phyloP scores from a whole-genome alignment of 352 stramenopile species.

The Phytophthora capsici region DNA sequence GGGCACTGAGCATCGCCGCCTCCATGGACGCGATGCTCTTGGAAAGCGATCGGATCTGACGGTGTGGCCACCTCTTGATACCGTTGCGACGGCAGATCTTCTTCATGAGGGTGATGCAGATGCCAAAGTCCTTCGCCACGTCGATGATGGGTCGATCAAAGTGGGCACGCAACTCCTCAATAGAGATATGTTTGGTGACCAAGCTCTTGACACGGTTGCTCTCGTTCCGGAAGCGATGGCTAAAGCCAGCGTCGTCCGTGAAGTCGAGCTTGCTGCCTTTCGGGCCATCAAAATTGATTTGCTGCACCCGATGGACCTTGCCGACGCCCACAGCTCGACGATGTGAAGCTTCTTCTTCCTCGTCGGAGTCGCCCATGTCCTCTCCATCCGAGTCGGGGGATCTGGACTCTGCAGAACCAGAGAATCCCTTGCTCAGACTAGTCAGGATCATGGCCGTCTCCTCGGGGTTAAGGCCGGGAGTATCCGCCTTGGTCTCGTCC shows the following conservation, averaged over 20 bases:
- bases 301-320: constrained; percentile 64
- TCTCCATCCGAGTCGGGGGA: constrained; percentile 48
- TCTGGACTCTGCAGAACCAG: constrained; percentile 4
- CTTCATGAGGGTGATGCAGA: constrained; percentile 92
- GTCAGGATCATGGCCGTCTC: constrained; percentile 90
- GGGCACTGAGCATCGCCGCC: constrained; percentile 84
- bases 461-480: constrained; percentile 60
- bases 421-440: constrained; percentile 75
- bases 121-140: constrained; percentile 90
- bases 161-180: constrained; percentile 83
- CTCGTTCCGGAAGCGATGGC: constrained; percentile 79
- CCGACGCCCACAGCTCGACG: constrained; percentile 24
- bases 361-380: constrained; percentile 59
- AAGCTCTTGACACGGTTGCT: constrained; percentile 89
- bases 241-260: constrained; percentile 75
- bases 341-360: constrained; percentile 41
- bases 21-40: constrained; percentile 92
- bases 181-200: constrained; percentile 90
- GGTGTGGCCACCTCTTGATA: constrained; percentile 78
- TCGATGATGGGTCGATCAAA: constrained; percentile 90
- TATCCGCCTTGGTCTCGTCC: constrained; percentile 22
- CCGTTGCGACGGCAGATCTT: constrained; percentile 86
- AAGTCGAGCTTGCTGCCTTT: constrained; percentile 80
- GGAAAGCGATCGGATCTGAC: constrained; percentile 83
- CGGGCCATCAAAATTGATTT: constrained; percentile 78